Conservation (phyloP, 352 stramenopile genomes). For the Globisporangium carolinianum region DNA sequence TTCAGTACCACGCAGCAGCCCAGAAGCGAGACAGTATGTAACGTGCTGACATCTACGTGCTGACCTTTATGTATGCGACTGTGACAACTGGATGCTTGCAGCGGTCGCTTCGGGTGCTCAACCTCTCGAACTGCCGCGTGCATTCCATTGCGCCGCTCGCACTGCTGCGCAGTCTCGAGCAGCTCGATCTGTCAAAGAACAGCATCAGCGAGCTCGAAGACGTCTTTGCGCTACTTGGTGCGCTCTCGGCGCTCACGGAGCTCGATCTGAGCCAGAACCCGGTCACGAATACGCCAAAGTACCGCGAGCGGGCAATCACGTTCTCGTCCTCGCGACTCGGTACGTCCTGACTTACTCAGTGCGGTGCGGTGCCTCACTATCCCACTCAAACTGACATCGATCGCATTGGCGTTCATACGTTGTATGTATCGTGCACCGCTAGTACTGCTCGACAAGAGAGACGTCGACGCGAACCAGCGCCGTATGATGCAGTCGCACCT, state of each 20-base stretch:
- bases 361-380: background rate
- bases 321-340: slow-evolving; percentile 55
- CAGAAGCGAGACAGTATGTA: no score
- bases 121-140: slow-evolving; percentile 55
- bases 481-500: slow-evolving; percentile 78
- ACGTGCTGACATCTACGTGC: no score
- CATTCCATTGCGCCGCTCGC: slow-evolving; percentile 18
- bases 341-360: slow-evolving; percentile 10
- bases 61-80: no score
- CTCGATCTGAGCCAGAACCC: slow-evolving; percentile 56
- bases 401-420: no score
- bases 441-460: slow-evolving; percentile 69
- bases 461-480: slow-evolving; percentile 61
- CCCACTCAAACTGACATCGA: background rate
- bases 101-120: slow-evolving; percentile 49
- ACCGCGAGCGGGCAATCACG: slow-evolving; percentile 66
- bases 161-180: slow-evolving; percentile 35
- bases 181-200: slow-evolving; percentile 65
- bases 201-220: slow-evolving; percentile 52
- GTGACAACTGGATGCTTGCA: slow-evolving; percentile 6
- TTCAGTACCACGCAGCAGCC: no score
- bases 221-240: slow-evolving; percentile 52
- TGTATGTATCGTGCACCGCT: no score
- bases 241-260: slow-evolving; percentile 36
- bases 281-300: slow-evolving; percentile 44